These are phyloP conservation scores for Cercophora scortea DNA, from an alignment of 495 filamentous ascomycete genomes.

Conservation along the genomic window DNA sequence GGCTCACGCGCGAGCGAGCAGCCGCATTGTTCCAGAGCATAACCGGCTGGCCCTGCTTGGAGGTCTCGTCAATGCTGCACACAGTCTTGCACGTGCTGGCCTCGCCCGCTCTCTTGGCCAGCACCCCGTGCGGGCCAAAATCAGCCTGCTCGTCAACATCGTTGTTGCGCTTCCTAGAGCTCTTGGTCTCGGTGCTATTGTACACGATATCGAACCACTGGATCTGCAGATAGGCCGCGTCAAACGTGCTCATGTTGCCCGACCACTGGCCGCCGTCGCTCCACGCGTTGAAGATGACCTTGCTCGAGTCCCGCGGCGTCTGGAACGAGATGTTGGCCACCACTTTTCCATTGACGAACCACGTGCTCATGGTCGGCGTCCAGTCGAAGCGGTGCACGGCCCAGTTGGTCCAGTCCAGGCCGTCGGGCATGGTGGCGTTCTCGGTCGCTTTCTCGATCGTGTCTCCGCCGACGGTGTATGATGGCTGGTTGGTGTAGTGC, in stretches of 20 bases:
- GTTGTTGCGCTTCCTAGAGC: not conserved
- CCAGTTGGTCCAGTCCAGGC: conserved; percentile 56
- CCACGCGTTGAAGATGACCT: conserved; percentile 61
- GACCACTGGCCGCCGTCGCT: conserved; percentile 67
- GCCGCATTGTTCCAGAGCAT: conserved; percentile 30
- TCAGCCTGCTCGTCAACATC: not conserved
- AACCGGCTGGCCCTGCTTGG: conserved; percentile 32
- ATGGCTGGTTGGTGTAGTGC: conserved; percentile 72
- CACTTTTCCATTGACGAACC: conserved; percentile 56
- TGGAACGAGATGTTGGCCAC: conserved; percentile 54
- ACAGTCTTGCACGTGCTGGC: conserved; percentile 28
- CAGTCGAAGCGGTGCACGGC: conserved; percentile 68
- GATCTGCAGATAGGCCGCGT: conserved; percentile 57
- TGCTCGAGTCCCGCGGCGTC: conserved; percentile 50
- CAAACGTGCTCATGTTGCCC: conserved; percentile 56
- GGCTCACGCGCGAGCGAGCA: not conserved
- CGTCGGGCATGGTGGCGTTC: conserved; percentile 38
- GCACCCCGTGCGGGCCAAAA: not conserved
- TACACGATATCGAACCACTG: conserved; percentile 70
- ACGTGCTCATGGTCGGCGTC: conserved; percentile 50
- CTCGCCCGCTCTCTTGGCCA: conserved; percentile 11
- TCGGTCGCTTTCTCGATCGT: conserved; percentile 34
- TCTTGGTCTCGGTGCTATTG: conserved; percentile 38
- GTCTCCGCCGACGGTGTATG: conserved; percentile 34
- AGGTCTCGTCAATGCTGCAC: conserved; percentile 43